Percentiles rank a stretch among this genome's conserved stretches.
phyloP scores from a whole-genome alignment of 176 grass and related monocot genomes.

The Paspalum vaginatum region DNA sequence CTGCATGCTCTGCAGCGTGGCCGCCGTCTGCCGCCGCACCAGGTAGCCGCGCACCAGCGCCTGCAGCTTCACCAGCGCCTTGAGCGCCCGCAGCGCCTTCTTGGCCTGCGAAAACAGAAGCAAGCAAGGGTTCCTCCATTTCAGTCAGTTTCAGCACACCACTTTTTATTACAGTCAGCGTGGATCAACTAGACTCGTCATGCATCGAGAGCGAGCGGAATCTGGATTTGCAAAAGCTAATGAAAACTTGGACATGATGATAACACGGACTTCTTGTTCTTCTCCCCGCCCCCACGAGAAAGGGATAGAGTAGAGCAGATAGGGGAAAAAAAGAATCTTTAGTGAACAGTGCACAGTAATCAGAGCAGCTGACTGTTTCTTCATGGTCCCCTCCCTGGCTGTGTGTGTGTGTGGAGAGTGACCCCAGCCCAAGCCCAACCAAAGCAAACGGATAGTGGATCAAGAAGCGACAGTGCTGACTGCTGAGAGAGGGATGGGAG shows the following conservation, averaged over 20 bases:
- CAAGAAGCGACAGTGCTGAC: not conserved
- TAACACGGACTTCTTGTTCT: too few relatives aligned
- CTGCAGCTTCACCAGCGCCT: slow-evolving; percentile 92
- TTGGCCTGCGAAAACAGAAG: slow-evolving; percentile 49
- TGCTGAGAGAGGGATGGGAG: not conserved
- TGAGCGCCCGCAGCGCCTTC: slow-evolving; percentile 88
- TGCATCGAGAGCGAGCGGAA: too few relatives aligned
- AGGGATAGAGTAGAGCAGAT: too few relatives aligned
- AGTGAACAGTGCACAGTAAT: slow-evolving; percentile 4
- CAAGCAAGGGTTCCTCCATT: not conserved
- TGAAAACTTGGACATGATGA: too few relatives aligned
- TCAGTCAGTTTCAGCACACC: not conserved
- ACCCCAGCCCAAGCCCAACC: not conserved
- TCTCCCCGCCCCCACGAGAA: too few relatives aligned
- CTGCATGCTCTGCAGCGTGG: slow-evolving; percentile 88
- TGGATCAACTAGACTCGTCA: too few relatives aligned
- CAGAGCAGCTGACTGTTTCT: not conserved
- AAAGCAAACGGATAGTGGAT: not conserved
- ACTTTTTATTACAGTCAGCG: too few relatives aligned
- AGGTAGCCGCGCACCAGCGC: slow-evolving; percentile 89
- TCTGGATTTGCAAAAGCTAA: too few relatives aligned
- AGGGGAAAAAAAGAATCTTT: not conserved
- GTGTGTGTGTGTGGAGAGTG: not conserved
- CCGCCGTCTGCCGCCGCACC: slow-evolving; percentile 74
- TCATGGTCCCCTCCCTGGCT: not conserved